Evolutionary conservation across 495 filamentous ascomycete genomes (phyloP).

Genomic region (Lasiosphaeris hirsuta): DNA sequence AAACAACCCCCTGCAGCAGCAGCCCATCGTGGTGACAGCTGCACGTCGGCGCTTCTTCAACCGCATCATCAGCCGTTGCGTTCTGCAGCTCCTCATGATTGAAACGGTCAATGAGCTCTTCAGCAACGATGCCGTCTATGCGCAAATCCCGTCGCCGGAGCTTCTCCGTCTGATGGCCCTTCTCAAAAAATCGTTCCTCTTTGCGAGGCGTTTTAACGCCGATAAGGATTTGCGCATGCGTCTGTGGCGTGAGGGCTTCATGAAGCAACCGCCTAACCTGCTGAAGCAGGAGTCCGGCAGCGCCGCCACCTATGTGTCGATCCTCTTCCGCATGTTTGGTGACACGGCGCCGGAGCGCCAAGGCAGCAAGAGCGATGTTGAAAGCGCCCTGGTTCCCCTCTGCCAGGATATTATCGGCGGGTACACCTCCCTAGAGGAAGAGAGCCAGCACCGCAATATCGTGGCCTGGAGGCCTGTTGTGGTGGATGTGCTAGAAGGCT

Average conservation of each 20-base stretch:
- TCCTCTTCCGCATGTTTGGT: conserved; percentile 94
- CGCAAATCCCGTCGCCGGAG: conserved; percentile 82
- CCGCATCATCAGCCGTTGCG: conserved; percentile 98
- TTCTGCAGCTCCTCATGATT: conserved; percentile 96
- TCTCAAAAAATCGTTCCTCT: conserved; percentile 90
- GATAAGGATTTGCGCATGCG: conserved; percentile 94
- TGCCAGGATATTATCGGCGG: conserved; percentile 87
- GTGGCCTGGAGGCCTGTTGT: conserved; percentile 95
- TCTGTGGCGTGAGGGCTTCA: conserved; percentile 95
- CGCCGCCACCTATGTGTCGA: conserved; percentile 89
- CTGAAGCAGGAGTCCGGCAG: conserved; percentile 94
- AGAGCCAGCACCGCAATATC: conserved; percentile 93
- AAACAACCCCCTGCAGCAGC: conserved; percentile 67
- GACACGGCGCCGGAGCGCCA: conserved; percentile 80
- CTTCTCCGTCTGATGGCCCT: conserved; percentile 89
- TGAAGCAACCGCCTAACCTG: conserved; percentile 99
- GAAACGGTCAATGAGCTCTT: conserved; percentile 98
- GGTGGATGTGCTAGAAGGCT: conserved; percentile 95
- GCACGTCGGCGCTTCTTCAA: conserved; percentile 97
- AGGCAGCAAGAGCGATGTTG: conserved; percentile 73
- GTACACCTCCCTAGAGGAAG: conserved; percentile 82
- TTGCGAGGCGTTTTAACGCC: conserved; percentile 94
- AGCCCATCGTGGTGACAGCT: conserved; percentile 86
- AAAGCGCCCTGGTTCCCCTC: conserved; percentile 86
- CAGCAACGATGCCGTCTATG: conserved; percentile 93